Evolutionary conservation across 768 basidiomycete species (phyloP).

Genomic region (Lentinula lateritia): DNA sequence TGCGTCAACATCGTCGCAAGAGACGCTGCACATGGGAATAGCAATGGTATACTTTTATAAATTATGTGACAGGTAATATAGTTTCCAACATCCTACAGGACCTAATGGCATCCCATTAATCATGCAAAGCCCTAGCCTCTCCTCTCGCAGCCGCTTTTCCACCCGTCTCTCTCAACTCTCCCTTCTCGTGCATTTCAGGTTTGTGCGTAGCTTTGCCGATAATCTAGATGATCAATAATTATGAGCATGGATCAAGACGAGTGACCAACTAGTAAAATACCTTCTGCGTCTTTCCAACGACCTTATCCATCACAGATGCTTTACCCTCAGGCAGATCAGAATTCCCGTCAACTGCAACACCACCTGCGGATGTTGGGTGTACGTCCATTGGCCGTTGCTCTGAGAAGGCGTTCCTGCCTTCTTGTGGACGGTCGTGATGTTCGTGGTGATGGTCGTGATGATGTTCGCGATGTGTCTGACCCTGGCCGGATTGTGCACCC

Average conservation of each 20-base stretch:
- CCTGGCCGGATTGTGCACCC: background rate
- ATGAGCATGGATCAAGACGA: background rate
- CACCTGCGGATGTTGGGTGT: slow-evolving; percentile 27
- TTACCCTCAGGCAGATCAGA: slow-evolving; percentile 31
- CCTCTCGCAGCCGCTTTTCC: slow-evolving; percentile 42
- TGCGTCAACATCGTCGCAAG: too few species aligned
- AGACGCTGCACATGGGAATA: too few species aligned
- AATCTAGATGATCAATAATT: slow-evolving; percentile 25
- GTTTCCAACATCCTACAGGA: too few species aligned
- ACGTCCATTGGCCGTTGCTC: slow-evolving; percentile 30
- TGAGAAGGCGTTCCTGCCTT: slow-evolving; percentile 21
- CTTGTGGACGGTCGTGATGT: background rate
- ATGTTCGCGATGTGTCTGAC: background rate
- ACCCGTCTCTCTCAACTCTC: slow-evolving; percentile 47
- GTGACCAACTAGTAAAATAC: too few species aligned
- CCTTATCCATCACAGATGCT: slow-evolving; percentile 43
- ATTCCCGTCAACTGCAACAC: slow-evolving; percentile 28
- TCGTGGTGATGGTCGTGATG: background rate
- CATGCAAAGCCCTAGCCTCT: slow-evolving; percentile 34
- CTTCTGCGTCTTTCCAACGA: slow-evolving; percentile 56
- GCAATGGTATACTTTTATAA: too few species aligned
- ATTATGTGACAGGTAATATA: too few species aligned
- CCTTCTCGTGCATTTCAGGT: slow-evolving; percentile 48
- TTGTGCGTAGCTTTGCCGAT: slow-evolving; percentile 45
- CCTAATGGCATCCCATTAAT: slow-evolving; percentile 21